Base-by-base conservation (phyloP, 2,329 filamentous ascomycete genomes). In the Aspergillus sp. region DNA sequence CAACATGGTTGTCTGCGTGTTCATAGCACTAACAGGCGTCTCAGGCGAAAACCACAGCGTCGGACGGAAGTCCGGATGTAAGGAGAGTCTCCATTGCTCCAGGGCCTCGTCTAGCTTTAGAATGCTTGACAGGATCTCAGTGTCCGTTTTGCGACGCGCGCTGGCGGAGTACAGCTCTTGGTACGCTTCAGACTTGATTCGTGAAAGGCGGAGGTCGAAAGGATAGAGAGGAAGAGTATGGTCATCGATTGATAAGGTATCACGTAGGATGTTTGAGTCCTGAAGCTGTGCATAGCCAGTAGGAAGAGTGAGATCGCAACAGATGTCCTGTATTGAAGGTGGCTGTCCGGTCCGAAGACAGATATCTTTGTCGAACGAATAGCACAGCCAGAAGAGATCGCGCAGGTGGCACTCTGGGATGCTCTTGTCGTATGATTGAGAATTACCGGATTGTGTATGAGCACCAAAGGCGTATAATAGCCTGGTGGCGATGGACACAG, bases 51-150 rank as follows among this genome's bases (percentile, higher is more conserved):
- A 62, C 0, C 68, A 69, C 1, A 79, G 54, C 1, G 61, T 63
- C 0, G 76, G 77, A 0, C 74, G 65, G 19, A 66, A 68, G 1
- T 64, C 54, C 1, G 53, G 48, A 0, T 70, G 69, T 0, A 79
- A 53, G 0, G 74, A 73, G 4, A 67, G 49, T 0, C 77, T 67
- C 77, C 77, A 80, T 7, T 58, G 57, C 43, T 80, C 77, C 0
- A 80, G 59, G 17, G 77, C 72, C 13, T 74, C 71, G 44, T 80
- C 77, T 0, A 80, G 65, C 52, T 74, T 67, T 7, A 76, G 68
- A 6, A 80, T 78, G 7, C 72, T 69, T 2, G 66, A 62, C 0
- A 80, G 58, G 0, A 79, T 56, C 37, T 79, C 71, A 0, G 74
- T 72, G 23, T 77, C 72, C 0, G 72, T 67, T 49, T 76, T 77